phyloP scores from a whole-genome alignment of 208 protist species.

The Angomonas deanei region DNA sequence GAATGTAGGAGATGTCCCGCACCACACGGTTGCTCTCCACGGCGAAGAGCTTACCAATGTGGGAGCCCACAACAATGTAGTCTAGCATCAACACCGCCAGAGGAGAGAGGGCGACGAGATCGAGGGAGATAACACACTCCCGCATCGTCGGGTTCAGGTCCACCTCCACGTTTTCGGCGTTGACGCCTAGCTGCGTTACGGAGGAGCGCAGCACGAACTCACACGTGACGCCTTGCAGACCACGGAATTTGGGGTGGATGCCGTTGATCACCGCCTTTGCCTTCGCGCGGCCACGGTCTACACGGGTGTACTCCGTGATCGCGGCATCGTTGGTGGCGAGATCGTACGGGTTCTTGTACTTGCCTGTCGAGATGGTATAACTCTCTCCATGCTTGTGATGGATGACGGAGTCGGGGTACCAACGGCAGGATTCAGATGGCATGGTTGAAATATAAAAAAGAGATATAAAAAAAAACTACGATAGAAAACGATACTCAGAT shows the following conservation, averaged over 20 bases:
- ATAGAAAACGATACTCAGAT: background rate
- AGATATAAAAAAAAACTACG: background rate
- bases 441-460: constrained; percentile 14
- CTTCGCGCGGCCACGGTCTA: constrained; percentile 22
- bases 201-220: constrained; percentile 87
- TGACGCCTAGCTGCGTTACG: constrained; percentile 87
- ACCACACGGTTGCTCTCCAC: constrained; percentile 68
- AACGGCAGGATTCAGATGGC: constrained; percentile 53
- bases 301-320: constrained; percentile 32
- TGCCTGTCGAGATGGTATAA: constrained; percentile 65
- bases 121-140: constrained; percentile 37
- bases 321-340: constrained; percentile 65
- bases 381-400: constrained; percentile 44
- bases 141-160: constrained; percentile 31
- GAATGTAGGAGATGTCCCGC: constrained; percentile 65
- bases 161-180: constrained; percentile 61
- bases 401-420: constrained; percentile 82
- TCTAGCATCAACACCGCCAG: constrained; percentile 86
- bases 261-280: constrained; percentile 30
- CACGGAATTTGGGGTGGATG: constrained; percentile 79
- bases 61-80: constrained; percentile 63
- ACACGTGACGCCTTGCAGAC: constrained; percentile 45
- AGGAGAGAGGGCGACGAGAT: constrained; percentile 68
- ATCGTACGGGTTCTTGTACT: constrained; percentile 69
- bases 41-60: constrained; percentile 89